These are phyloP conservation scores for Zizania latifolia DNA, from an alignment of 176 grass and related monocot genomes.

Conservation along the genomic window DNA sequence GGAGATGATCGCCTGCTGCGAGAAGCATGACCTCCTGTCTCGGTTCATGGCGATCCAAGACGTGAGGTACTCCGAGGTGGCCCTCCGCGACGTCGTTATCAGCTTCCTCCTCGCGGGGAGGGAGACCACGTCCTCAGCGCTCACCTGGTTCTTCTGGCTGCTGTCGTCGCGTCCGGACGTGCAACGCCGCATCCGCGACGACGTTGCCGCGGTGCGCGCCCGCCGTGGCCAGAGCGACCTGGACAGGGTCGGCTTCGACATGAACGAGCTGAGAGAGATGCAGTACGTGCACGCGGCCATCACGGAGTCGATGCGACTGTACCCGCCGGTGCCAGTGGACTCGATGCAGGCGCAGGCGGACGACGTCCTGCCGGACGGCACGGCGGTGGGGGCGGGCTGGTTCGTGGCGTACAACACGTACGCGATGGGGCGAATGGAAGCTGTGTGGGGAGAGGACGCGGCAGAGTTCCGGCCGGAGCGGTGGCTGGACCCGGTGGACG, in stretches of 20 bases:
- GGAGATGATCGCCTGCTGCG: constrained; percentile 19
- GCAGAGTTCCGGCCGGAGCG: constrained; percentile 50
- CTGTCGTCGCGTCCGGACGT: constrained; percentile 58
- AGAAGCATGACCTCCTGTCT: constrained; percentile 61
- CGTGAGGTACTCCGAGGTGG: constrained; percentile 36
- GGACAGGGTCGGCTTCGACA: constrained; percentile 23
- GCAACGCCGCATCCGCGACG: constrained; percentile 44
- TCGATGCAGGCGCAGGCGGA: constrained; percentile 1
- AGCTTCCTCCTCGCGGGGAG: constrained; percentile 65
- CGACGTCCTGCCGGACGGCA: constrained; percentile 72
- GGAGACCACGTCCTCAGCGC: constrained; percentile 59
- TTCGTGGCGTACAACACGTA: constrained; percentile 54
- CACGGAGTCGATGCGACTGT: constrained; percentile 68
- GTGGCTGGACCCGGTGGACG: constrained; percentile 45
- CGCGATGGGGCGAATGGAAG: constrained; percentile 55
- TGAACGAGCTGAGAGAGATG: constrained; percentile 69
- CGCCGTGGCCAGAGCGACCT: neutral
- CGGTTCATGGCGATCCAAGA: constrained; percentile 42
- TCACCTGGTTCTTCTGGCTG: constrained; percentile 90
- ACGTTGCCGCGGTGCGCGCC: constrained; percentile 39
- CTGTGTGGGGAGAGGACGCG: constrained; percentile 45
- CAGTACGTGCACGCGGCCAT: constrained; percentile 76
- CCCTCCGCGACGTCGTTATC: constrained; percentile 73
- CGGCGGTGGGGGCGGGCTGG: constrained; percentile 35
- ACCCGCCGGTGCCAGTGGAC: constrained; percentile 61